phyloP scores from a whole-genome alignment of 768 basidiomycete genomes.

The Psilocybe tampanensis region DNA sequence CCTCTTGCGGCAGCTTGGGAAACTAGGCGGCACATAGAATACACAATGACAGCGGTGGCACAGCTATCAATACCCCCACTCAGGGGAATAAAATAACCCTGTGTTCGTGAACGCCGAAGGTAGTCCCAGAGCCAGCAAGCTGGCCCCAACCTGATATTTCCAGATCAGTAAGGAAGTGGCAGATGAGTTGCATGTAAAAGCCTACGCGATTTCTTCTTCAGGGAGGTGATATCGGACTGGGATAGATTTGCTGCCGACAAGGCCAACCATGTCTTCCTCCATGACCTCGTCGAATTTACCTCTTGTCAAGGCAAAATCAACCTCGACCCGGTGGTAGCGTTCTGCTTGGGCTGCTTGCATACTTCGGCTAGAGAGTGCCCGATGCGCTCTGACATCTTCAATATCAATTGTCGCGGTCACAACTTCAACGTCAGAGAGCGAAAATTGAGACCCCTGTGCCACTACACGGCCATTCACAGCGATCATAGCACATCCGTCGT shows the following conservation, averaged over 20 bases:
- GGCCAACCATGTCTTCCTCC: constrained; percentile 48
- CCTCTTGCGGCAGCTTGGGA: constrained; percentile 73
- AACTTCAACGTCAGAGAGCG: constrained; percentile 93
- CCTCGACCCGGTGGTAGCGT: constrained; percentile 80
- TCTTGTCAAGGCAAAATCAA: constrained; percentile 75
- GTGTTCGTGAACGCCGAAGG: constrained; percentile 87
- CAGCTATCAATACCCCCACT: constrained; percentile 98
- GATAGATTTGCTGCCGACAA: constrained; percentile 37
- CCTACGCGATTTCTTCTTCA: constrained; percentile 98
- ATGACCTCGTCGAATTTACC: constrained; percentile 71
- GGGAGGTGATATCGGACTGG: constrained; percentile 79
- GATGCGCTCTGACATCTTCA: constrained; percentile 92
- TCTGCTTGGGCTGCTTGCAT: constrained; percentile 85
- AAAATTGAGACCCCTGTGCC: constrained; percentile 97
- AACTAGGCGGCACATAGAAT: constrained; percentile 94
- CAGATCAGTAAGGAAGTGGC: background rate
- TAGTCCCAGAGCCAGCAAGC: constrained; percentile 99
- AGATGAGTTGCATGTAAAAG: constrained; percentile 15
- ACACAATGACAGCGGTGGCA: constrained; percentile 93
- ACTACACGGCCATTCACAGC: constrained; percentile 91
- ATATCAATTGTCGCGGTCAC: constrained; percentile 95
- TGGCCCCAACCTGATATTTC: constrained; percentile 74
- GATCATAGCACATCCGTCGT: constrained; percentile 96
- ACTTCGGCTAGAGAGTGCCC: constrained; percentile 80
- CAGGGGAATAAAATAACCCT: constrained; percentile 94